Percentiles rank a stretch among this genome's conserved stretches.
Evolutionary conservation across 2,329 filamentous ascomycete genomes (phyloP).

Genomic region (Botryotinia narcissicola): DNA sequence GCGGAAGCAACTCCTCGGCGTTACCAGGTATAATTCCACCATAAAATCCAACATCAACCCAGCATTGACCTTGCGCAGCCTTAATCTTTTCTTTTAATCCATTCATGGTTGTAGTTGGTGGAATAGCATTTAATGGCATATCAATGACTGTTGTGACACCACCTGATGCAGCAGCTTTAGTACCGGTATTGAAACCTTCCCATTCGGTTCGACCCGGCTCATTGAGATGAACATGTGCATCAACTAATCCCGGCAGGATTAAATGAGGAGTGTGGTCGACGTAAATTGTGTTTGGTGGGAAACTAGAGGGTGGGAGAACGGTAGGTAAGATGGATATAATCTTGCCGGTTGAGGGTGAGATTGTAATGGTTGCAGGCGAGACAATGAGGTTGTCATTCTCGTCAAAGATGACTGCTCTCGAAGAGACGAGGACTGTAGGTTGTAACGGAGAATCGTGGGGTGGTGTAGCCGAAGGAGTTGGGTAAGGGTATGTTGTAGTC

Average conservation of each 20-base stretch:
- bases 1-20: conserved; percentile 68
- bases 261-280: conserved; percentile 81
- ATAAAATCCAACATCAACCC: conserved; percentile 99
- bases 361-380: conserved; percentile 77
- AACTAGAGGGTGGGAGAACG: conserved; percentile 71
- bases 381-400: conserved; percentile 59
- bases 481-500: conserved; percentile 30
- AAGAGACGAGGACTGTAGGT: conserved; percentile 78
- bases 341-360: conserved; percentile 78
- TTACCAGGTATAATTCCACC: conserved; percentile 94
- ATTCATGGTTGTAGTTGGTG: conserved; percentile 84
- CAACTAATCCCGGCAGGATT: conserved; percentile 85
- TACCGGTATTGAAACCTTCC: conserved; percentile 97
- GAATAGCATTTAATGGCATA: conserved; percentile 97
- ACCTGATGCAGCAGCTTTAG: conserved; percentile 87
- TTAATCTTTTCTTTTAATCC: conserved; percentile 82
- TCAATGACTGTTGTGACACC: conserved; percentile 96
- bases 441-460: conserved; percentile 39
- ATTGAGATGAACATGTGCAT: conserved; percentile 96
- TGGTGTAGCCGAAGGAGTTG: conserved; percentile 36
- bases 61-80: conserved; percentile 84
- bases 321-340: conserved; percentile 73
- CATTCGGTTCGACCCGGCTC: conserved; percentile 96
- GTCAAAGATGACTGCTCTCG: conserved; percentile 75
- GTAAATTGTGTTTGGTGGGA: conserved; percentile 71